Conservation (phyloP, 305 asterid species). For the Ilex paraguariensis region DNA sequence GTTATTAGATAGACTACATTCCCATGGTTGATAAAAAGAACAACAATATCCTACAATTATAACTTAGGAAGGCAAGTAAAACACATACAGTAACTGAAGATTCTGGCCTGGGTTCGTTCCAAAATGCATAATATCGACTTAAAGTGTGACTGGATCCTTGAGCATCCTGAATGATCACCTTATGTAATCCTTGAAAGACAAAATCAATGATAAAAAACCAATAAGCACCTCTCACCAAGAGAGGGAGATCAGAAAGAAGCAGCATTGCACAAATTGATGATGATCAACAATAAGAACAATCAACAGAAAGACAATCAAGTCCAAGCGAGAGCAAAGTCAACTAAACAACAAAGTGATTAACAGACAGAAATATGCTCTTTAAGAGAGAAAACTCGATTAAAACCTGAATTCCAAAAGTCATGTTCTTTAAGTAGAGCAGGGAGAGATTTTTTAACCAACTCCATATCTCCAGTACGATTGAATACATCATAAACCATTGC, state of each 20-base stretch:
- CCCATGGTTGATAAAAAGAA: not conserved
- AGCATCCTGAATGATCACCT: constrained; percentile 62
- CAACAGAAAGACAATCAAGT: not conserved
- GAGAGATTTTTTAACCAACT: constrained; percentile 45
- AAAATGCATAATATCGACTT: constrained; percentile 77
- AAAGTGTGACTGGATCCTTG: constrained; percentile 50
- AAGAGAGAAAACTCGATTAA: not conserved
- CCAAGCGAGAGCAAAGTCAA: too few relatives aligned
- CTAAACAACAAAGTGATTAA: not conserved
- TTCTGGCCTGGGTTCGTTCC: constrained; percentile 93
- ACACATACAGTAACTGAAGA: constrained; percentile 59
- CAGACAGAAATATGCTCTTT: not conserved
- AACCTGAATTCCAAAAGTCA: constrained; percentile 83
- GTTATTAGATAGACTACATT: not conserved
- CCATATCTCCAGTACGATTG: constrained; percentile 46
- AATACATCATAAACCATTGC: constrained; percentile 77
- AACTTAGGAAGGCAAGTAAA: constrained; percentile 2
- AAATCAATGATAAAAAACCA: not conserved
- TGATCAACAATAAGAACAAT: too few relatives aligned
- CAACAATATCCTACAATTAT: not conserved
- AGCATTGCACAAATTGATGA: not conserved
- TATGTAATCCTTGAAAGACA: constrained; percentile 54
- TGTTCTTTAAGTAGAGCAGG: constrained; percentile 75
- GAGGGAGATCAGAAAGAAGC: not conserved
- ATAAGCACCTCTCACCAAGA: too few relatives aligned